Base-by-base conservation (phyloP, 176 grass and related monocot species). In the Coix lacrymajobi region DNA sequence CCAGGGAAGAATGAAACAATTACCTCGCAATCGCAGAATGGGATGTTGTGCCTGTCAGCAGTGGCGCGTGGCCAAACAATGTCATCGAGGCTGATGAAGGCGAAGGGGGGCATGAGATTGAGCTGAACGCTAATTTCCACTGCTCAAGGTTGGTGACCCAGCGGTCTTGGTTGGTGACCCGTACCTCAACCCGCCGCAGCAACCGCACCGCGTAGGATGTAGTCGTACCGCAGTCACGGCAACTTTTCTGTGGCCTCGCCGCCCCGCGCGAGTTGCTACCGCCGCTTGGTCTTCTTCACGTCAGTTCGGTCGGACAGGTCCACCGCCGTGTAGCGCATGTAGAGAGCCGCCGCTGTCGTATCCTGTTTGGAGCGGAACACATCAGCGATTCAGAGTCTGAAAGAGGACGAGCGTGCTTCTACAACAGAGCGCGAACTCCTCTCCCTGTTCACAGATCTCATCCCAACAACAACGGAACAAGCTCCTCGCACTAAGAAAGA, bases 241-340 rank as follows among this genome's bases (percentile, higher is more conserved):
- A 98, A 54, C 63, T 16, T 78, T 25, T 66, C 81, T 1, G 49
- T 48, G 12, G 3, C 9, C 66, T 26, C 43, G 26, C 71, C 77
- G 40, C 62, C 41, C 52, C 87, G 60, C 8, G 85, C 81, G 29
- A 90, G 87, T 15, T 89, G 44, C 38, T 78, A 79, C 49, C 69
- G 75, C 48, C 48, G 62, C 81, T 79, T 93, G 54, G 65, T 72
- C 78, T 85, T 95, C 82, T 85, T 95, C 15, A 85, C 76, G 19
- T 87, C 77, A 19, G 85, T 96, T 64, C 90, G 76, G 77, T 99
- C 93, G 3, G 93, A 88, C 3, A 93, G 96, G 77, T 99, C 93
- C 20, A 89, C 90, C 0, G 93, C 96, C 3, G 96, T 96, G 76
- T 91, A 99, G 25, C 85, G 86, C 75, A 86, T 77, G 62, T 99